Evolutionary conservation across 495 filamentous ascomycete species (phyloP), one percentile per base, ranked within the genome.

Genomic region (Penicilliopsis zonata): DNA sequence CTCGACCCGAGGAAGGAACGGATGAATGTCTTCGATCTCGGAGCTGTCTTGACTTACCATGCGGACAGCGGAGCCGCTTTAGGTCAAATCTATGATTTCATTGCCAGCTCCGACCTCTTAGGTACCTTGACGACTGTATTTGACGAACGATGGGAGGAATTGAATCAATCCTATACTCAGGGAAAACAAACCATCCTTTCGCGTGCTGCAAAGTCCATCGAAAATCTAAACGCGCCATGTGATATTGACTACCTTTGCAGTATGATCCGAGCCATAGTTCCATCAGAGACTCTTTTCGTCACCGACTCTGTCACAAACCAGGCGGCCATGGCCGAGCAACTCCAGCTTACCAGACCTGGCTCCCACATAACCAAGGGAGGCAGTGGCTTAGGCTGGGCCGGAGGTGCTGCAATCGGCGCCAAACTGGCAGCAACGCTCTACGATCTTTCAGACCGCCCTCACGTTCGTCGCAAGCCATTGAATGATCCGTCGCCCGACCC

Each of bases 301-400:
- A 38, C 35, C 6, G 46, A 50, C 19, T 36, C 43, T 0, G 46
- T 46, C 28, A 55, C 51, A 2, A 55, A 55, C 38, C 36, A 42
- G 18, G 46, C 41, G 13, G 28, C 40, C 16, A 36, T 52, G 25
- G 39, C 38, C 24, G 37, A 46, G 26, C 40, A 49, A 18, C 32
- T 49, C 7, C 43, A 35, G 13, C 38, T 37, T 28, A 33, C 31
- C 4, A 36, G 28, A 2, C 44, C 47, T 1, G 44, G 44, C 6
- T 43, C 47, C 5, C 41, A 43, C n/a, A 26, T 56, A n/a, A 52
- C 36, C 28, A 45, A 43, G 4, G 52, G 52, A 5, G 52, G 47
- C 2, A 39, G 37, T 13, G 50, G 47, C 2, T 36, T 53, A 7
- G 52, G 52, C 8, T 56, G 50, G 50, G 34, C 42, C 4, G 44